These are phyloP conservation scores for Pulveroboletus sp. DNA, from an alignment of 1,284 basidiomycete genomes.

Conservation along the genomic window DNA sequence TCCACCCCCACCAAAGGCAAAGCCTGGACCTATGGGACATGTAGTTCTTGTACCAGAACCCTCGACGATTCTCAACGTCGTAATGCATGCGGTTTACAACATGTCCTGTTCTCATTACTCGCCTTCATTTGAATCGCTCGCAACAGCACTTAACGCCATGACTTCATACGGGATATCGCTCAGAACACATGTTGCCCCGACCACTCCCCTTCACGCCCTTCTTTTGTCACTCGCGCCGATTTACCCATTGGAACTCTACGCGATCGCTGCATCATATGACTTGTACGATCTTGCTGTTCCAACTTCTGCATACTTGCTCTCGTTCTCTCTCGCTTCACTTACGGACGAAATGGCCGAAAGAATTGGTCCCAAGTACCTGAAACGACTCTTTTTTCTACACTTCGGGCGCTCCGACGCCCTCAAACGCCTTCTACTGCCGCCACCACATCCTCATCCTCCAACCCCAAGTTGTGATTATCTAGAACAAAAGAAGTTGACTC, in stretches of 20 bases:
- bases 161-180: constrained; percentile 53
- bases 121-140: constrained; percentile 52
- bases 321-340: constrained; percentile 53
- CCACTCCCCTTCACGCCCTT: constrained; percentile 44
- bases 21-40: constrained; percentile 41
- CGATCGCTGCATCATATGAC: constrained; percentile 56
- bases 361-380: constrained; percentile 54
- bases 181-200: constrained; percentile 41
- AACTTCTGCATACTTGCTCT: constrained; percentile 60
- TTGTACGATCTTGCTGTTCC: constrained; percentile 60
- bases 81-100: constrained; percentile 62
- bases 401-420: constrained; percentile 48
- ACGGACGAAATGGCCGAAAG: constrained; percentile 59
- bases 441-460: constrained; percentile 63
- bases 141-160: constrained; percentile 49
- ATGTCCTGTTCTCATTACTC: constrained; percentile 63
- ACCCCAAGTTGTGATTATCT: constrained; percentile 56
- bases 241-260: constrained; percentile 57
- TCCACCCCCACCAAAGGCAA: constrained; percentile 35
- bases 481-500: constrained; percentile 62
- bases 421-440: constrained; percentile 61
- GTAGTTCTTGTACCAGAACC: constrained; percentile 52
- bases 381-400: constrained; percentile 45
- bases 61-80: constrained; percentile 57
- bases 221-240: constrained; percentile 58